Evolutionary conservation across 495 filamentous ascomycete genomes (phyloP).

Genomic region (Patellaria atrata): DNA sequence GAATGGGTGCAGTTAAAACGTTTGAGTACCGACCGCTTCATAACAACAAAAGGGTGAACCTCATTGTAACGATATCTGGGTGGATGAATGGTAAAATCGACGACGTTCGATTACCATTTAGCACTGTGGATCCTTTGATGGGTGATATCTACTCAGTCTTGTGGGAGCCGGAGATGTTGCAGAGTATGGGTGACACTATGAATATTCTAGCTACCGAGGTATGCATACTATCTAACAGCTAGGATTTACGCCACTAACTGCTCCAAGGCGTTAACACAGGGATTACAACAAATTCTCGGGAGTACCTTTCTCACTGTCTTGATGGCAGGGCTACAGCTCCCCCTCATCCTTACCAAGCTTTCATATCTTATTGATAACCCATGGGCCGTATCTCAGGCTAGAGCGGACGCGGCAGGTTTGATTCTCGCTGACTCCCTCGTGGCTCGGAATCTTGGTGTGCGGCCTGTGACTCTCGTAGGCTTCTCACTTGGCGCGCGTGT

Average conservation of each 20-base stretch:
- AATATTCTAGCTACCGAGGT: conserved; percentile 97
- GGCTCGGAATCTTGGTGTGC: conserved; percentile 77
- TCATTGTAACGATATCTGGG: conserved; percentile 89
- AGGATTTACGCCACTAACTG: conserved; percentile 4
- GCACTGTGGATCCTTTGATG: conserved; percentile 94
- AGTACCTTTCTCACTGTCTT: conserved; percentile 74
- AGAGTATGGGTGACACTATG: conserved; percentile 93
- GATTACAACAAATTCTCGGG: conserved; percentile 87
- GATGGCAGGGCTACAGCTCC: conserved; percentile 89
- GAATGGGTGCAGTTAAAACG: conserved; percentile 81
- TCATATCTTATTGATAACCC: conserved; percentile 97
- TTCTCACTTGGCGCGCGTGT: conserved; percentile 88
- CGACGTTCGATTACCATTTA: conserved; percentile 87
- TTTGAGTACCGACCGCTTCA: conserved; percentile 95
- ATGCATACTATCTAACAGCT: conserved; percentile 21
- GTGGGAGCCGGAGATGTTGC: conserved; percentile 98
- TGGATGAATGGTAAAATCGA: conserved; percentile 99
- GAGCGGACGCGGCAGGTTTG: conserved; percentile 76
- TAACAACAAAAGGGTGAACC: conserved; percentile 93
- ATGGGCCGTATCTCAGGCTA: conserved; percentile 86
- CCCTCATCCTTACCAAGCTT: conserved; percentile 84
- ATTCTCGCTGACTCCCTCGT: conserved; percentile 92
- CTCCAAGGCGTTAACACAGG: conserved; percentile 75
- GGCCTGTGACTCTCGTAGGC: conserved; percentile 89
- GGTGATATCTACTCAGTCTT: conserved; percentile 93